Conservation (phyloP, 306 rosid species). For the Lithocarpus polystachyus region DNA sequence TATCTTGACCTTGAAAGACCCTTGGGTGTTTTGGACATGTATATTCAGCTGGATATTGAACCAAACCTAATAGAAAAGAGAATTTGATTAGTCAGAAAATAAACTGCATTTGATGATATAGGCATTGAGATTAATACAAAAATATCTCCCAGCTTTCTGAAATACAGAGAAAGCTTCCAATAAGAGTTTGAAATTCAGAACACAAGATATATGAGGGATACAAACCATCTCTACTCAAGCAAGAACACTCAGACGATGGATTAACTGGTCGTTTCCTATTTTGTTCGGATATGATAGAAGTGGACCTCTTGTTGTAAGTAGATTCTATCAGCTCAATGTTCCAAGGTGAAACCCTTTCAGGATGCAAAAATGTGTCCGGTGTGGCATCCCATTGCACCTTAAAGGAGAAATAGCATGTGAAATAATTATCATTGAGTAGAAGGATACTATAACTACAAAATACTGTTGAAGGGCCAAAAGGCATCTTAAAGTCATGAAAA, state of each 20-base stretch:
- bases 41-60: constrained; percentile 19
- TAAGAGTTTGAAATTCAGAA: constrained; percentile 10
- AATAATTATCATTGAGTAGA: neutral
- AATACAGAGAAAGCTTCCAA: neutral
- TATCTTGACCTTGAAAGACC: constrained; percentile 72
- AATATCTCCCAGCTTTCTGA: neutral
- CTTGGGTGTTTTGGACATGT: constrained; percentile 19
- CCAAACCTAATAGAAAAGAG: constrained; percentile 16
- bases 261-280: constrained; percentile 31
- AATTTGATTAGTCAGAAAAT: constrained; percentile 12
- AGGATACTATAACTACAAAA: neutral
- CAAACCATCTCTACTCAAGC: constrained; percentile 41
- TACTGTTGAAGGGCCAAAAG: constrained; percentile 5
- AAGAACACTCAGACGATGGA: constrained; percentile 19
- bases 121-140: constrained; percentile 5
- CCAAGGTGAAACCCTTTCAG: constrained; percentile 75
- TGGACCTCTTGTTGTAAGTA: constrained; percentile 10
- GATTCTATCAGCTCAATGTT: constrained; percentile 40
- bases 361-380: constrained; percentile 17
- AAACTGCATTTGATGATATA: neutral
- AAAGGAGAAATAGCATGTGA: constrained; percentile 6
- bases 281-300: constrained; percentile 10
- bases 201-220: constrained; percentile 1
- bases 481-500: neutral
- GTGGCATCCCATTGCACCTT: constrained; percentile 68